These are phyloP conservation scores for Solanum peruvianum DNA, from an alignment of 257 asterid genomes.

Conservation along the genomic window DNA sequence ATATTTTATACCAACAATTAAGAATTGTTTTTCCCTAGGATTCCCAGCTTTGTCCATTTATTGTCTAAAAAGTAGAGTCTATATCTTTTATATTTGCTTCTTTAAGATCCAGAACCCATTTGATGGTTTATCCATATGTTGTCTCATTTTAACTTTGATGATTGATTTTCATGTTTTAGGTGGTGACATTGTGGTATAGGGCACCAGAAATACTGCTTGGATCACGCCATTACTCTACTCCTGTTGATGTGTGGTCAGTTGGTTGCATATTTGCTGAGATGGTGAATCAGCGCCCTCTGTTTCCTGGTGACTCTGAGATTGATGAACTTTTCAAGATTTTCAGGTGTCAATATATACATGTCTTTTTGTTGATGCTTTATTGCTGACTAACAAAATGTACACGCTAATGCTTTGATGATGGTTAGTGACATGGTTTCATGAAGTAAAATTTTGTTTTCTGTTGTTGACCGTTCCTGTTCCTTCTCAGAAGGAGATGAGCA, in stretches of 20 bases:
- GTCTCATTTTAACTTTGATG: background rate
- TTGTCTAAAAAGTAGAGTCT: background rate
- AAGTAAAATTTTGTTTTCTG: background rate
- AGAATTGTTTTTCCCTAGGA: background rate
- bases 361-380: background rate
- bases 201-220: constrained; percentile 98
- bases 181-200: constrained; percentile 95
- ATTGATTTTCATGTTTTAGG: constrained; percentile 31
- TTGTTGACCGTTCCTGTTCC: background rate
- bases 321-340: constrained; percentile 84
- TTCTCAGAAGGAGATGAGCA: background rate
- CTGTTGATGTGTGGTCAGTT: constrained; percentile 95
- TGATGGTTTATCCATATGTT: background rate
- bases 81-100: background rate
- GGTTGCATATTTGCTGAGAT: constrained; percentile 99
- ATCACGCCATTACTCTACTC: constrained; percentile 88
- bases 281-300: constrained; percentile 69
- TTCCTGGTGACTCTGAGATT: constrained; percentile 96
- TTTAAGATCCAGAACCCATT: background rate
- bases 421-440: background rate
- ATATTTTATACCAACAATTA: background rate
- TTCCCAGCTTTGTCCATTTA: background rate
- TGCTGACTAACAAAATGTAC: background rate
- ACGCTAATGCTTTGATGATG: background rate
- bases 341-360: constrained; percentile 37